Base-by-base conservation (phyloP, 2,329 filamentous ascomycete species). In the Calycina marina region DNA sequence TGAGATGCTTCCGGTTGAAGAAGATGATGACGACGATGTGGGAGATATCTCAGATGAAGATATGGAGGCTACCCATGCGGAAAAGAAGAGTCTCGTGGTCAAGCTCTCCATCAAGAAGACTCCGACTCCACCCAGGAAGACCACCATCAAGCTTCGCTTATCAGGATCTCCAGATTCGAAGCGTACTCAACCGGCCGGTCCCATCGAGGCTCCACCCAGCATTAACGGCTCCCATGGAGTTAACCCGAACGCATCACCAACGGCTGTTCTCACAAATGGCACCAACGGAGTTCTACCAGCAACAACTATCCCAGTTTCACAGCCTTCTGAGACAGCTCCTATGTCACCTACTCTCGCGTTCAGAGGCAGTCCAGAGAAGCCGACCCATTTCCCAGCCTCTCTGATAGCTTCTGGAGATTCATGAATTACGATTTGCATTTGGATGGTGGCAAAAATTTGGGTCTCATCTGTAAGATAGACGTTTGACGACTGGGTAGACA, bases 1-100 rank as follows among this genome's bases (percentile, higher is more conserved):
- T 15, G 76, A 76, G 4, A 75, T 81, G 32, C 63, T 77, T 12
- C 68, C 71, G 0, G 63, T 70, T 32, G 69, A 68, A 27, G 60
- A 61, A 3, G 70, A 75, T 20, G 60, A 61, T 6, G 64, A 69
- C 5, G 72, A 76, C 3, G 50, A 50, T 17, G 54, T 50, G 13
- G 50, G 51, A 16, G 59, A 58, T 14, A 59, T 63, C 18, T 54
- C 32, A 50, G 53, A 32, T 50, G 60, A 60, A 8, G 68, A 74
- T 24, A 68, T 53, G n/a, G 52, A 68, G 25, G 14, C 14, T n/a
- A 11, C 25, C 14, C 63, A 67, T 9, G 67, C 55, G 11, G 52
- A 67, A 62, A 40, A 49, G 8, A 63, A 64, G 44, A 82, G 73
- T 43, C 64, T 88, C 25, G 67, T 93, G 31, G 77, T 93, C 35